Evolutionary conservation across 768 basidiomycete species (phyloP), one percentile per base, ranked within the genome.

Genomic region (Lyophyllum decastes): DNA sequence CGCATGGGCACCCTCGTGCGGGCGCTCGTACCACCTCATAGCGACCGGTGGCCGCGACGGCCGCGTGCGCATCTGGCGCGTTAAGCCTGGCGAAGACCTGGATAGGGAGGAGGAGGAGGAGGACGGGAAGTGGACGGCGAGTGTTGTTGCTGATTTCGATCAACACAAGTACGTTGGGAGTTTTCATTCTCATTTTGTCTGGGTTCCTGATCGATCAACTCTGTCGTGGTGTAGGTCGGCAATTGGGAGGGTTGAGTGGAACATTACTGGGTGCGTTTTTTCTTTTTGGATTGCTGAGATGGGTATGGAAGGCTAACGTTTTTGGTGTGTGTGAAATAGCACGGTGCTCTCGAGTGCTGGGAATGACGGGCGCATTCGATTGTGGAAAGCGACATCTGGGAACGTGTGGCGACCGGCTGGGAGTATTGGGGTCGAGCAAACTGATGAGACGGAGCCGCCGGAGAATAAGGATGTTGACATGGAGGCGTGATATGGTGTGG

Each of bases 1-100:
- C 34, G 79, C 94, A 16, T 99, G 95, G 95, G 94, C 96, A 0
- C 92, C 97, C 0, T 89, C 89, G 0, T 96, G 94, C 58, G 97
- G 96, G 6, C 82, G 97, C 25, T 92, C 92, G 0, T 96, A 94
- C 72, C 96, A 98, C 66, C 88, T 98, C 38, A 82, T 98, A 58
- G 97, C 96, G 1, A 92, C 94, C 0, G 97, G 95, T 16, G 79
- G 86, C 27, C 80, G 94, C 27, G 95, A 97, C 69, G 94, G 95
- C 1, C 82, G 84, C 45, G 94, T 98, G 12, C 75, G 94, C 60
- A 92, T 99, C 61, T 98, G 95, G 95, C 86, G 86, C 60, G 76
- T 97, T 26, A 82, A 80, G 60, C 90, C 92, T 10, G 78, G 75
- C 0, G 78, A 80, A 44, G 81, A 82, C 5, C 69, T 65, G 12